Evolutionary conservation across 2,329 filamentous ascomycete species (phyloP).

Genomic region (Zymoseptoria passerinii): DNA sequence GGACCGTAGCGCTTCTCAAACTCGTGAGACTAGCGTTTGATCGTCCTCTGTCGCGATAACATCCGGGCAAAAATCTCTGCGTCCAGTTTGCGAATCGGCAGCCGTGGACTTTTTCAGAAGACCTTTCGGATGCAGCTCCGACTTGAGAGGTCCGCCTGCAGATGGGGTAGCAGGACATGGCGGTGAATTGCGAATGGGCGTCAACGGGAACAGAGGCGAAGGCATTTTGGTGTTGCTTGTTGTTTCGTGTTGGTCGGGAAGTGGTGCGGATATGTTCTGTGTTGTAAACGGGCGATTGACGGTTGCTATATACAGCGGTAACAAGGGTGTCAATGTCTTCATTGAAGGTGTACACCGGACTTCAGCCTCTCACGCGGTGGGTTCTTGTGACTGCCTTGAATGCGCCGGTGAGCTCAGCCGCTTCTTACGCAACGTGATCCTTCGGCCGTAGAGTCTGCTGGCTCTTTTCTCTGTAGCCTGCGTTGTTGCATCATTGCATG

Average conservation of each 20-base stretch:
- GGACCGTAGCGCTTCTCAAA: not conserved
- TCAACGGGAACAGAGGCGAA: not conserved
- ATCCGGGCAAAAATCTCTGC: not conserved
- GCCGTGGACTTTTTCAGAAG: not conserved
- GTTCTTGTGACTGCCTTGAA: not conserved
- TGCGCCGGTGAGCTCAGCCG: not conserved
- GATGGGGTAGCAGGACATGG: not conserved
- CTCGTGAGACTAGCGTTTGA: not conserved
- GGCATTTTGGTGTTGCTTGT: not conserved
- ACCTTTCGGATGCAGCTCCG: not conserved
- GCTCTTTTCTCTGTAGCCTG: too few species aligned
- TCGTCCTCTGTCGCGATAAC: not conserved
- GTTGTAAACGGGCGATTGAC: not conserved
- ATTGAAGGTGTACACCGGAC: not conserved
- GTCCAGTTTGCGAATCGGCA: not conserved
- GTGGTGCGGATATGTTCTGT: not conserved
- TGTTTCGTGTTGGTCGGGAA: not conserved
- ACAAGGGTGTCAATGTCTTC: not conserved
- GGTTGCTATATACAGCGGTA: not conserved
- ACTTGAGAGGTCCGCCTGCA: not conserved
- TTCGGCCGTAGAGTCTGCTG: not conserved
- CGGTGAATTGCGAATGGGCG: not conserved
- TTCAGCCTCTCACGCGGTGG: not conserved
- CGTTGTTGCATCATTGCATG: too few species aligned
- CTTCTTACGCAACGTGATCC: not conserved